Base-by-base conservation (phyloP, 108 stramenopile species). In the Aurantiochytrium sp. region DNA sequence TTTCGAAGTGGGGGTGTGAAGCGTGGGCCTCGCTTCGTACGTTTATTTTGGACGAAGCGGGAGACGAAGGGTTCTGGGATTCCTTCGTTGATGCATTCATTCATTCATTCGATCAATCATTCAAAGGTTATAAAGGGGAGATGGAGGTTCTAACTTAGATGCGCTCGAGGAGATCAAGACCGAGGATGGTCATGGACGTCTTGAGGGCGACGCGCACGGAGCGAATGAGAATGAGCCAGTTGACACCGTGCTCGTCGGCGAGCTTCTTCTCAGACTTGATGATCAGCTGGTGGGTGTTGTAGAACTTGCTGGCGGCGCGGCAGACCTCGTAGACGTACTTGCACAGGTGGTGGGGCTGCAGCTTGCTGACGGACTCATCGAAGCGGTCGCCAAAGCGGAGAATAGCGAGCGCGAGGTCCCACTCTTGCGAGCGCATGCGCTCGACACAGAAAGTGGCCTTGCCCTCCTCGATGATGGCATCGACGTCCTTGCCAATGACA, bases 261-360 rank as follows among this genome's bases (percentile, higher is more conserved):
- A 87, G 87, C 88, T 95, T 94, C 96, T 97, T 96, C 92, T 97
- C 96, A 5, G 93, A 91, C 88, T 91, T 94, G 58, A 95, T 96
- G 89, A 97, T 88, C n/a, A 99, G 96, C 73, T 95, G 93, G 94
- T 98, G 98, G 89, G 98, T 92, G 14, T 97, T 98, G 25, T 98
- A 96, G 94, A 99, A 99, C 64, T 98, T 96, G 12, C 97, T 96
- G 29, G 95, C 95, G 10, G 95, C 96, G 87, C 93, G 96, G 60
- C 97, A 93, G 76, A 98, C 72, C 23, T 94, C 94, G 94, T 99
- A 98, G 44, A 99, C 91, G 91, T 96, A 99, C 51, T 98, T 96
- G 87, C 98, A 99, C 72, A 99, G 93, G 88, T 97, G 96, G 92
- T 98, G 97, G 5, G 99, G 98, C 58, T 91, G 92, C 59, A 99